Percentiles rank a stretch among this genome's conserved stretches.
phyloP scores from a whole-genome alignment of 805 yeast species.

The Wickerhamomyces strasburgensis region DNA sequence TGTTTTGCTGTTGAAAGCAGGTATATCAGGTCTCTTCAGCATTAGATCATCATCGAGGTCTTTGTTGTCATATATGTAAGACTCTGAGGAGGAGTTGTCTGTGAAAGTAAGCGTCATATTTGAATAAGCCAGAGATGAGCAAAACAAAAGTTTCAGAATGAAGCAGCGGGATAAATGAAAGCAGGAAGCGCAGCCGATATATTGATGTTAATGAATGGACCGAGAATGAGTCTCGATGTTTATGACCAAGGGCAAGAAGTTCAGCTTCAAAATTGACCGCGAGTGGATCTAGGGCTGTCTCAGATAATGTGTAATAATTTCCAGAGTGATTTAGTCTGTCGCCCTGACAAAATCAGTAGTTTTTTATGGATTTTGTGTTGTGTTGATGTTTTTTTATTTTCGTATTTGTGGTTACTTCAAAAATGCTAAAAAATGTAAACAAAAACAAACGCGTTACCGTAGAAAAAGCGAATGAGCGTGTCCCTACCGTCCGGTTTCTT shows the following conservation, averaged over 20 bases:
- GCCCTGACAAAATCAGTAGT: not conserved
- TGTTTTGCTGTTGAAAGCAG: constrained; percentile 10
- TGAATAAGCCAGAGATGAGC: not conserved
- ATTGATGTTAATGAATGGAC: too few species aligned
- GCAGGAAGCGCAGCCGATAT: too few species aligned
- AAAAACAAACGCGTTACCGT: not conserved
- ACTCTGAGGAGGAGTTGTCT: constrained; percentile 4
- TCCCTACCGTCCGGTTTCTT: too few species aligned
- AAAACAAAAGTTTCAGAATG: too few species aligned
- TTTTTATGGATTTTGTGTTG: not conserved
- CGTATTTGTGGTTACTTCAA: constrained; percentile 2
- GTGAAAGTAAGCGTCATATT: not conserved
- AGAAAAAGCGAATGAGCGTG: not conserved
- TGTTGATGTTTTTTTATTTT: constrained; percentile 2
- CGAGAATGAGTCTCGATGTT: too few species aligned
- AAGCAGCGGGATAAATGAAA: too few species aligned
- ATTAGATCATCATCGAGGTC: constrained; percentile 3
- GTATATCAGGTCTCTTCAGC: constrained; percentile 8
- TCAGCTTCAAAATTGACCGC: too few species aligned
- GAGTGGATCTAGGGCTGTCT: too few species aligned
- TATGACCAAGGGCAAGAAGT: not conserved
- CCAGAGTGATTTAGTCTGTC: not conserved
- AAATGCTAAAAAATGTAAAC: not conserved
- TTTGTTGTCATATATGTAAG: constrained; percentile 5
- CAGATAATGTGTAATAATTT: too few species aligned